phyloP scores from a whole-genome alignment of 1,284 basidiomycete genomes.

The Termitomyces sp. region DNA sequence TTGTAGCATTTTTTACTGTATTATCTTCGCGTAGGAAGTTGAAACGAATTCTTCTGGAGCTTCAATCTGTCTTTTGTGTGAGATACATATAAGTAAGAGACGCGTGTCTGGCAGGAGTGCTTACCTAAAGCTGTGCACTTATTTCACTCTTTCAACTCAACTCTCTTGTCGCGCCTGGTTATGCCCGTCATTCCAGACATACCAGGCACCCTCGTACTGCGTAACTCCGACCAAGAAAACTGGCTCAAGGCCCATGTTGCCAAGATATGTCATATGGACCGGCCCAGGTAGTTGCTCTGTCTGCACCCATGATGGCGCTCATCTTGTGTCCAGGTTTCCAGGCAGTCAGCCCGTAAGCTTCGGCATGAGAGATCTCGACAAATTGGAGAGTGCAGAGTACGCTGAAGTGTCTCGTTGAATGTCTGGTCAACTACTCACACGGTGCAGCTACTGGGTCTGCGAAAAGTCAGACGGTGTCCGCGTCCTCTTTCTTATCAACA shows the following conservation, averaged over 20 bases:
- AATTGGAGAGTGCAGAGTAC: conserved; percentile 82
- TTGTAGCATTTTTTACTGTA: conserved; percentile 15
- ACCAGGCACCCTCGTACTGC: conserved; percentile 54
- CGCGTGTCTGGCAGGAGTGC: not conserved
- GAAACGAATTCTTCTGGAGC: not conserved
- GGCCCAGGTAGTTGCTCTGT: conserved; percentile 41
- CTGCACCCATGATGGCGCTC: not conserved
- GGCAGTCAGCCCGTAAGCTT: conserved; percentile 95
- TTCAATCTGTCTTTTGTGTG: too few species aligned
- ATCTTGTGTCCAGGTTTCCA: conserved; percentile 62
- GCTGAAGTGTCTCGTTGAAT: conserved; percentile 24
- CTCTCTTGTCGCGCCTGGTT: conserved; percentile 6
- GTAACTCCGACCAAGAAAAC: conserved; percentile 49
- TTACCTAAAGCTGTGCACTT: conserved; percentile 12
- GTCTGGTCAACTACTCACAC: not conserved
- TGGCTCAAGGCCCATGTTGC: conserved; percentile 66
- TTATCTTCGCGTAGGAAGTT: conserved; percentile 1
- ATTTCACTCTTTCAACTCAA: conserved; percentile 7
- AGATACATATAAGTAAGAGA: too few species aligned
- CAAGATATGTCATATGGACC: conserved; percentile 57
- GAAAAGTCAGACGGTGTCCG: conserved; percentile 99
- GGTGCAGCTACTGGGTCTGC: conserved; percentile 91
- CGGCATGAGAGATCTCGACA: conserved; percentile 58
- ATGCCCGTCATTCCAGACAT: conserved; percentile 53
- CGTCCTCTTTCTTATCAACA: conserved; percentile 82